A percentile compares a stretch with the other conserved stretches of the same genome.
These are phyloP conservation scores for Cadophora gregata DNA, from an alignment of 2,329 filamentous ascomycete genomes.

Conservation along the genomic window DNA sequence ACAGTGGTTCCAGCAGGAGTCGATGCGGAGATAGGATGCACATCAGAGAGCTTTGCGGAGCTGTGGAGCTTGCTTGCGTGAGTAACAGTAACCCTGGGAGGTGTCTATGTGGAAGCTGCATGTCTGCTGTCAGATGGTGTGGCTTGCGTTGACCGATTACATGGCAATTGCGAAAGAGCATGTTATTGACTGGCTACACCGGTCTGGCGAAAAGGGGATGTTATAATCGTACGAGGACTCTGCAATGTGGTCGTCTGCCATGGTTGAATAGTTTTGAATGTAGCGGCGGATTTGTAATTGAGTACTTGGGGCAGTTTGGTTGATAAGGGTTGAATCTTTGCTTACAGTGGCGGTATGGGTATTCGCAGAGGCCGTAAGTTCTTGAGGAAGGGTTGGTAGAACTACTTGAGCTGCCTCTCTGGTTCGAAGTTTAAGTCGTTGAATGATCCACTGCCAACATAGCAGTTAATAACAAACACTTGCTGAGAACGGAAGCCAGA, in stretches of 20 bases:
- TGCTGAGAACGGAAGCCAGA: no score
- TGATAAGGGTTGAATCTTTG: background rate
- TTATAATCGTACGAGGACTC: background rate
- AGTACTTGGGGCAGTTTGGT: background rate
- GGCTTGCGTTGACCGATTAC: background rate
- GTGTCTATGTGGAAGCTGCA: background rate
- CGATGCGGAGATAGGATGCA: background rate
- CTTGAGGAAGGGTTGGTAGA: background rate
- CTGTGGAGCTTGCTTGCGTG: no score
- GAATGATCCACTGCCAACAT: slow-evolving; percentile 3
- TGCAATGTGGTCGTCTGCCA: background rate
- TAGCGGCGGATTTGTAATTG: background rate
- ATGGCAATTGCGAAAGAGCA: background rate
- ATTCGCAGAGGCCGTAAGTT: background rate
- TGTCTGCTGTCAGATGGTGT: background rate
- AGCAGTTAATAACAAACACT: background rate
- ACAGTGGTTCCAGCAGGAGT: background rate
- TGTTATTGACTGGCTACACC: background rate
- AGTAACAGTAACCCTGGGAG: background rate
- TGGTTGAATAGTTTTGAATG: background rate
- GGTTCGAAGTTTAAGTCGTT: background rate
- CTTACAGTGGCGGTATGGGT: background rate
- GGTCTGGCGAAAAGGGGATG: background rate
- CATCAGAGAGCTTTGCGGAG: no score
- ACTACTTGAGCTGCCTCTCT: background rate